A percentile compares a stretch with the other conserved stretches of the same genome.
Conservation (phyloP, 169 alveolate genomes). For the Eimeria acervulina region DNA sequence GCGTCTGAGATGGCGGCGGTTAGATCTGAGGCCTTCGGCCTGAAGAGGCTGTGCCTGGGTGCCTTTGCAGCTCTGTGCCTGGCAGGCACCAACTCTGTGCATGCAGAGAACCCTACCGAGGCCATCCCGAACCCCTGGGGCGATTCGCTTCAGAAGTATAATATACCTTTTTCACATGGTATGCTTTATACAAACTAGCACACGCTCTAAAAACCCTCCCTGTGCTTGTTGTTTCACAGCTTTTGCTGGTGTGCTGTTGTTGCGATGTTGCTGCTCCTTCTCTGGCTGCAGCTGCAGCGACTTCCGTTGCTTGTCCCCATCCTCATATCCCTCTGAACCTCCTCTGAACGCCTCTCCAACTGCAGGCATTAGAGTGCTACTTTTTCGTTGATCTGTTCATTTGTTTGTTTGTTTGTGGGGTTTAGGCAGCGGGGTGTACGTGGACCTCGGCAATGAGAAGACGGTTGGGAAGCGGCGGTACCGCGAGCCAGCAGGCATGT, state of each 20-base stretch:
- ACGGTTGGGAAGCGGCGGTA: neutral
- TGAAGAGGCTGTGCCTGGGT: constrained; percentile 25
- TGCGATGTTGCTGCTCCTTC: neutral
- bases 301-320: too few species aligned
- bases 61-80: constrained; percentile 35
- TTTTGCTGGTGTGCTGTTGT: neutral
- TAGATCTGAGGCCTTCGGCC: neutral
- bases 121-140: constrained; percentile 43
- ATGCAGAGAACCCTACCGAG: neutral
- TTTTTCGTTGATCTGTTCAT: too few species aligned
- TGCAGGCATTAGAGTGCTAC: neutral
- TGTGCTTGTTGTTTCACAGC: too few species aligned
- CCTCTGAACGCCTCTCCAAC: too few species aligned
- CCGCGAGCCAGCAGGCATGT: constrained; percentile 76
- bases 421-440: constrained; percentile 81
- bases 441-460: constrained; percentile 75
- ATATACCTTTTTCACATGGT: constrained; percentile 39
- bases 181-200: neutral
- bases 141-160: constrained; percentile 18
- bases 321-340: too few species aligned
- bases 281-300: too few species aligned
- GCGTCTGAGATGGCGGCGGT: constrained; percentile 37
- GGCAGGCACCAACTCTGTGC: neutral
- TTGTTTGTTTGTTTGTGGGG: neutral
- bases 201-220: neutral